phyloP scores from a whole-genome alignment of 2,329 filamentous ascomycete species.

The Pseudogymnoascus sp. region DNA sequence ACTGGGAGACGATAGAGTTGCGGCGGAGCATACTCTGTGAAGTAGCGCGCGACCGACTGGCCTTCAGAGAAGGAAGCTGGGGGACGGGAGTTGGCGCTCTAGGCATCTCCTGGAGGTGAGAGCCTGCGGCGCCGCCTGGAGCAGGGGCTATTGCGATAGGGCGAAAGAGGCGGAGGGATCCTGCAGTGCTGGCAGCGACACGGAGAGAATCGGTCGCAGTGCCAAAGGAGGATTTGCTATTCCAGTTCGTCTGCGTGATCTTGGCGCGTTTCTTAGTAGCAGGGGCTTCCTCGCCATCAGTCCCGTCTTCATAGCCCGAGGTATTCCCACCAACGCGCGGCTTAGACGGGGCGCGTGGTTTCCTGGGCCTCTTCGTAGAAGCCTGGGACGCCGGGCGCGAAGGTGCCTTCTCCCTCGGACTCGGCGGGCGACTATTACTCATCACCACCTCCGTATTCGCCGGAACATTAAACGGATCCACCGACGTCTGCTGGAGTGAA shows the following conservation, averaged over 20 bases:
- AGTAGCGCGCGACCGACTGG: conserved; percentile 14
- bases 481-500: conserved; percentile 17
- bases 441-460: conserved; percentile 13
- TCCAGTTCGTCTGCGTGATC: conserved; percentile 62
- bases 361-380: conserved; percentile 20
- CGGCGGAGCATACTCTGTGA: conserved; percentile 47
- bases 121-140: conserved; percentile 34
- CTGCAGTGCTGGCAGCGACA: conserved; percentile 83
- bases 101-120: conserved; percentile 61
- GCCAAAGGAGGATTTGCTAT: conserved; percentile 64
- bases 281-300: conserved; percentile 32
- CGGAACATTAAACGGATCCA: conserved; percentile 16
- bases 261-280: conserved; percentile 71
- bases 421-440: conserved; percentile 13
- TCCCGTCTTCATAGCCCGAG: conserved; percentile 59
- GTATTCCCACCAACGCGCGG: conserved; percentile 46
- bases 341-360: conserved; percentile 13
- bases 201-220: conserved; percentile 69
- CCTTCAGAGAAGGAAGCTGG: conserved; percentile 29
- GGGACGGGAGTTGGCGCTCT: conserved; percentile 72
- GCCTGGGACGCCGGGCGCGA: conserved; percentile 23
- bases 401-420: conserved; percentile 14
- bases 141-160: conserved; percentile 51
- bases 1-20: conserved; percentile 48
- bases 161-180: conserved; percentile 75